A percentile compares a stretch with the other conserved stretches of the same genome.
Evolutionary conservation across 2,329 filamentous ascomycete genomes (phyloP).

Genomic region (Ascochyta fabae): DNA sequence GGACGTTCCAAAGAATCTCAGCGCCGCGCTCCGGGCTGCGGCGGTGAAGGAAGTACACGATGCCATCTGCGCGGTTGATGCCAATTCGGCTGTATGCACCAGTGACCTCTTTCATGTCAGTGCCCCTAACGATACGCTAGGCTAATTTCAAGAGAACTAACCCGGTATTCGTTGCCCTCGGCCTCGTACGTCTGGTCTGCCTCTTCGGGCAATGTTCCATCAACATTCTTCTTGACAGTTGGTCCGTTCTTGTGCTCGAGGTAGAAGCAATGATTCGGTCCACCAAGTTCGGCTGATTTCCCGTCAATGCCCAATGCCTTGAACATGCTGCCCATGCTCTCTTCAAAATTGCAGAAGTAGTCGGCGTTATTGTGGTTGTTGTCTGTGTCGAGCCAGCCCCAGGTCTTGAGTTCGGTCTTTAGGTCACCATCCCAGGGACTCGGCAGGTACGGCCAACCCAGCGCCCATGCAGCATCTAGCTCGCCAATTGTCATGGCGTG

Average conservation of each 20-base stretch:
- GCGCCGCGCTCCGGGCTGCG: constrained; percentile 1
- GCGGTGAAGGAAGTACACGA: constrained; percentile 18
- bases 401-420: constrained; percentile 10
- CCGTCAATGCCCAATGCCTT: constrained; percentile 7
- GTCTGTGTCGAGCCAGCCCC: constrained; percentile 13
- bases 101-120: constrained; percentile 5
- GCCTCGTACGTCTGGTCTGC: constrained; percentile 11
- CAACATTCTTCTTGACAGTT: background rate
- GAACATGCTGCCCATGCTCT: constrained; percentile 5
- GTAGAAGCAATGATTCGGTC: constrained; percentile 16
- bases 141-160: background rate
- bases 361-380: background rate
- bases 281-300: constrained; percentile 1
- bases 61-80: constrained; percentile 16
- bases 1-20: background rate
- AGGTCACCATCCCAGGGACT: constrained; percentile 16
- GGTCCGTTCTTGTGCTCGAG: constrained; percentile 8
- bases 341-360: constrained; percentile 9
- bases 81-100: constrained; percentile 4
- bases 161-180: constrained; percentile 9
- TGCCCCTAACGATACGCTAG: background rate
- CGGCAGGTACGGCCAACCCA: constrained; percentile 3
- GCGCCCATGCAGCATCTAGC: constrained; percentile 5
- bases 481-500: constrained; percentile 17
- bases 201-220: constrained; percentile 1